These are phyloP conservation scores for Yarrowia sp. DNA, from an alignment of 805 yeast species.

Conservation along the genomic window DNA sequence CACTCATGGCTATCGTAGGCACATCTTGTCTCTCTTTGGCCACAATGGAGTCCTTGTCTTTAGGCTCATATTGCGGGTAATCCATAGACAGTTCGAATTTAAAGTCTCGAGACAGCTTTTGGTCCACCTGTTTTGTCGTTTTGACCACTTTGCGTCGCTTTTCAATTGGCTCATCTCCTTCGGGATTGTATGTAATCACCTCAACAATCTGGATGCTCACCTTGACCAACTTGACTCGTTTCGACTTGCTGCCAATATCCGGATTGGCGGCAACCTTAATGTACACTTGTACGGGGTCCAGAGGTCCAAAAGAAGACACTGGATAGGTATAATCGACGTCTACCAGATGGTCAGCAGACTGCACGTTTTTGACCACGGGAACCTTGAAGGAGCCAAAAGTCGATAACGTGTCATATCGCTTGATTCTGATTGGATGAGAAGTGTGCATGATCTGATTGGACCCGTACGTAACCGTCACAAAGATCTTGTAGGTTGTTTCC, in stretches of 20 bases:
- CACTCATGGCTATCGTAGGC: slow-evolving; percentile 37
- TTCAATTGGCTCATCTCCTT: slow-evolving; percentile 37
- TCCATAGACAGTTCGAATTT: slow-evolving; percentile 33
- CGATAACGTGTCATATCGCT: slow-evolving; percentile 41
- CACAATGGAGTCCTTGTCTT: slow-evolving; percentile 32
- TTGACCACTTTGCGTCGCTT: slow-evolving; percentile 36
- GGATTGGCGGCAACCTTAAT: slow-evolving; percentile 38
- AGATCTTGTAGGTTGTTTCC: slow-evolving; percentile 39
- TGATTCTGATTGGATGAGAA: slow-evolving; percentile 39
- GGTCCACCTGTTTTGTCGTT: slow-evolving; percentile 32
- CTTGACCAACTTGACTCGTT: slow-evolving; percentile 39
- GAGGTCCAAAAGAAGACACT: slow-evolving; percentile 41
- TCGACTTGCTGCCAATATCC: slow-evolving; percentile 39
- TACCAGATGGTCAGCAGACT: slow-evolving; percentile 40
- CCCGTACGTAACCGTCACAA: slow-evolving; percentile 36
- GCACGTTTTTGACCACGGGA: slow-evolving; percentile 32
- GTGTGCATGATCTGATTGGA: slow-evolving; percentile 31
- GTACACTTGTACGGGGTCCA: slow-evolving; percentile 37
- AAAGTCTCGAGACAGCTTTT: slow-evolving; percentile 32
- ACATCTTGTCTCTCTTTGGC: slow-evolving; percentile 39
- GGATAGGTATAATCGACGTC: slow-evolving; percentile 37
- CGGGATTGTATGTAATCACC: slow-evolving; percentile 35
- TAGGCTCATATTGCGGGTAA: slow-evolving; percentile 33
- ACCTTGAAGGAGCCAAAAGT: slow-evolving; percentile 39
- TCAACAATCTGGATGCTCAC: slow-evolving; percentile 40